Evolutionary conservation across 2,329 filamentous ascomycete species (phyloP).

Genomic region (Neonectria ditissima): DNA sequence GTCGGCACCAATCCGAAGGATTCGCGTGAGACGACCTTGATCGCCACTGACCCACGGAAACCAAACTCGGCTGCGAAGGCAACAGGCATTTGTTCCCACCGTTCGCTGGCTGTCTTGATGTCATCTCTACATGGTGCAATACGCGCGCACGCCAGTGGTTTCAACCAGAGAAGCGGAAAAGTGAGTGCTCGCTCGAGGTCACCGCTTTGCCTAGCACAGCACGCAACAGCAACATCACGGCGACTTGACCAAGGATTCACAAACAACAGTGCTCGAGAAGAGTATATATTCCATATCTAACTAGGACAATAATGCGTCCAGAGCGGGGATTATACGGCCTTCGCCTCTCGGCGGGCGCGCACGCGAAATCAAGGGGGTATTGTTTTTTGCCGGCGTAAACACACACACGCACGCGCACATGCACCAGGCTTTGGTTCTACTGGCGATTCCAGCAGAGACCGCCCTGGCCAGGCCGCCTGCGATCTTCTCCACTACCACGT

Average conservation of each 20-base stretch:
- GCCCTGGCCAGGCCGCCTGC: conserved; percentile 8
- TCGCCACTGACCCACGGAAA: not conserved
- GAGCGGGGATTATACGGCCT: conserved; percentile 7
- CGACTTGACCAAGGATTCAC: not conserved
- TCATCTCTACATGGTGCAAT: not conserved
- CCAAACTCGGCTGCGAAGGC: not conserved
- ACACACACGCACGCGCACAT: conserved; percentile 21
- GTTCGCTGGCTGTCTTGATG: not conserved
- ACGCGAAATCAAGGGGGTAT: conserved; percentile 30
- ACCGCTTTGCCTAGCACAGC: not conserved
- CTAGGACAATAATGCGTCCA: conserved; percentile 22
- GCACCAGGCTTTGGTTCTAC: conserved; percentile 16
- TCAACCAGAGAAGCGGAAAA: not conserved
- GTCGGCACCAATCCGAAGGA: not conserved
- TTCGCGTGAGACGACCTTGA: not conserved
- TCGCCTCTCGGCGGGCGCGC: conserved; percentile 15
- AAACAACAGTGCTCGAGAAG: conserved; percentile 5
- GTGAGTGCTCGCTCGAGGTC: not conserved
- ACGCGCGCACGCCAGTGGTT: not conserved
- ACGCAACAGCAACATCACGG: not conserved
- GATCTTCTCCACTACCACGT: conserved; percentile 11
- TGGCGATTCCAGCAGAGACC: conserved; percentile 10
- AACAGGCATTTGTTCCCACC: not conserved
- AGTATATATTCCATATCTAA: conserved; percentile 25
- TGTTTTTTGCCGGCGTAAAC: conserved; percentile 23